Conservation (phyloP, 768 basidiomycete species). For the Boletus huronensis region DNA sequence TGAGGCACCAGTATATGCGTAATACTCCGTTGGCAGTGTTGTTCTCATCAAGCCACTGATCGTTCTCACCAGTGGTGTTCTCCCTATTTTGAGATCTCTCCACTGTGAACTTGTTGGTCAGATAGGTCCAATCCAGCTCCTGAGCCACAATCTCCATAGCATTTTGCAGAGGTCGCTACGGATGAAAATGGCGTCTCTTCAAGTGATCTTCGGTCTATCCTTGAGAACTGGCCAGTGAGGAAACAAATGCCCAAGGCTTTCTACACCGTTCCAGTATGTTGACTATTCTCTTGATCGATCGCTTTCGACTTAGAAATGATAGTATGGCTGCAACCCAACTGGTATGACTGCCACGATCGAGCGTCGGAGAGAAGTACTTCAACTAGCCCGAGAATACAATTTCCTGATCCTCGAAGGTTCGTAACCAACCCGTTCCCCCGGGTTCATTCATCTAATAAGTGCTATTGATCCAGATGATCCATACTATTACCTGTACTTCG, state of each 20-base stretch:
- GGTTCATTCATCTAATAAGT: not conserved
- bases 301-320: not conserved
- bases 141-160: conserved; percentile 2
- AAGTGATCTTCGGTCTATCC: conserved; percentile 52
- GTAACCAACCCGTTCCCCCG: not conserved
- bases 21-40: conserved; percentile 24
- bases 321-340: conserved; percentile 87
- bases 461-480: conserved; percentile 60
- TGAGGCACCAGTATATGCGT: conserved; percentile 81
- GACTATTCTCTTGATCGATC: conserved; percentile 7
- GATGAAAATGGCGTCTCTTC: conserved; percentile 71
- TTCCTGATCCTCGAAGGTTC: conserved; percentile 84
- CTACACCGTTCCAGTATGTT: conserved; percentile 73
- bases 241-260: conserved; percentile 74
- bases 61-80: conserved; percentile 48
- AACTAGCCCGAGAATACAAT: conserved; percentile 66
- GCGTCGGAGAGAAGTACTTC: conserved; percentile 67
- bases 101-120: conserved; percentile 58
- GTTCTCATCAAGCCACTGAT: conserved; percentile 11
- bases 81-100: conserved; percentile 58
- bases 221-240: conserved; percentile 70
- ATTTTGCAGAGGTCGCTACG: conserved; percentile 65
- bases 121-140: conserved; percentile 5
- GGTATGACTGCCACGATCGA: conserved; percentile 72
- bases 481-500: conserved; percentile 76